phyloP scores from a whole-genome alignment of 257 asterid genomes.

The Asclepias syriaca region DNA sequence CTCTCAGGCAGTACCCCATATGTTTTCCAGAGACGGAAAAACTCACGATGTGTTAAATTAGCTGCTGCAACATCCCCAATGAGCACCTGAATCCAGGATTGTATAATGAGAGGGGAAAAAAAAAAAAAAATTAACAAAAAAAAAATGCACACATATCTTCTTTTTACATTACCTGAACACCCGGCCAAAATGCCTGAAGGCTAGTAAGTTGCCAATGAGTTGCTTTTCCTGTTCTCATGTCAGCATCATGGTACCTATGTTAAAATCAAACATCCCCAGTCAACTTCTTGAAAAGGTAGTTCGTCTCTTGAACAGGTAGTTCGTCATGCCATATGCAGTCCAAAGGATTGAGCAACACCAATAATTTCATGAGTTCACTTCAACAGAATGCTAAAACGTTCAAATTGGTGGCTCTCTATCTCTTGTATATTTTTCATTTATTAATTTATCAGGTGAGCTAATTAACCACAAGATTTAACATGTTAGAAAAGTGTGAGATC shows the following conservation, averaged over 20 bases:
- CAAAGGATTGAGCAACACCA: background rate
- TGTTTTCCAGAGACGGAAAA: conserved; percentile 74
- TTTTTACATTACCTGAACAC: conserved; percentile 59
- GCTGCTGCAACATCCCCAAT: conserved; percentile 88
- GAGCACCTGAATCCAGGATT: conserved; percentile 60
- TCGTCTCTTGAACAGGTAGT: too few species aligned
- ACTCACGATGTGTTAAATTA: conserved; percentile 87
- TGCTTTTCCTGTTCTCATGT: conserved; percentile 94
- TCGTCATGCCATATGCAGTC: background rate
- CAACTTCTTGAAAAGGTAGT: conserved; percentile 6
- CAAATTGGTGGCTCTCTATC: background rate
- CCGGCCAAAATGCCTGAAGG: conserved; percentile 99
- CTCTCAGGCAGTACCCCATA: conserved; percentile 93
- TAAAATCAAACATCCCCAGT: conserved; percentile 12
- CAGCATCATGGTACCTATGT: conserved; percentile 96
- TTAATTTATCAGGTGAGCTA: background rate
- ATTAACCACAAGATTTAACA: too few species aligned
- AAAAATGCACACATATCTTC: background rate
- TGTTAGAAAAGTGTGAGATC: too few species aligned
- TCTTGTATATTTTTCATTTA: background rate
- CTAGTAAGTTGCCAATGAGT: conserved; percentile 98
- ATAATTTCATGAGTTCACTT: background rate
- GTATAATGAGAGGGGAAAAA: conserved; percentile 18
- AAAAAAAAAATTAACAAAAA: conserved; percentile 13
- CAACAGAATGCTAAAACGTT: background rate